Percentiles rank a stretch among this genome's conserved stretches.
These are phyloP conservation scores for Pseudozyma flocculosa DNA, from an alignment of 1,284 basidiomycete species.

Conservation along the genomic window DNA sequence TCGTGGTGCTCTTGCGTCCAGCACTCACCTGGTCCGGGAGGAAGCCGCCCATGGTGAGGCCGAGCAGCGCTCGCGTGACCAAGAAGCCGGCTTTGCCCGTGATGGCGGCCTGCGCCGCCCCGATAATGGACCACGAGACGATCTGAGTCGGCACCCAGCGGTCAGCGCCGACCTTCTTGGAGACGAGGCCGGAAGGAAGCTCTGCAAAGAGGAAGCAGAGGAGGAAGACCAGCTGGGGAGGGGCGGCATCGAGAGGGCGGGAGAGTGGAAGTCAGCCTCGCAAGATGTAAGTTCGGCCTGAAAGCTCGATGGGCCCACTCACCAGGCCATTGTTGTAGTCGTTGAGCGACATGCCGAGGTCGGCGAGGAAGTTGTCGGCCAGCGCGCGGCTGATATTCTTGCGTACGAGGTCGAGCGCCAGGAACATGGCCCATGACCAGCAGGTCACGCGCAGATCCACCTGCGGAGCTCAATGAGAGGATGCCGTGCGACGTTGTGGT, in stretches of 20 bases:
- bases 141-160: conserved; percentile 17
- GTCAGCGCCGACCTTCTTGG: conserved; percentile 22
- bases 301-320: background rate
- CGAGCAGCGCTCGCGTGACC: conserved; percentile 6
- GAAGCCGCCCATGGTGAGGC: conserved; percentile 64
- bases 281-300: too few relatives aligned
- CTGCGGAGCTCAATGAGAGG: background rate
- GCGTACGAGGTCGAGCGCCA: conserved; percentile 22
- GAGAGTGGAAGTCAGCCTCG: too few relatives aligned
- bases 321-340: conserved; percentile 26
- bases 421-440: conserved; percentile 18
- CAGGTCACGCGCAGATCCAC: conserved; percentile 2
- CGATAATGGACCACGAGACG: conserved; percentile 13
- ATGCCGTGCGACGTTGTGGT: background rate
- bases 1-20: too few relatives aligned
- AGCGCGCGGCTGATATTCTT: conserved; percentile 21
- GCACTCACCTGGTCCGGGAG: conserved; percentile 47
- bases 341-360: conserved; percentile 14
- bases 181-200: conserved; percentile 19
- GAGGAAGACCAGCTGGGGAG: background rate
- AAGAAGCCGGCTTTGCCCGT: conserved; percentile 7
- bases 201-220: conserved; percentile 20
- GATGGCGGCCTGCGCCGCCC: conserved; percentile 6
- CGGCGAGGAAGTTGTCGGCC: conserved; percentile 19
- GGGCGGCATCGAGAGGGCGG: background rate